Evolutionary conservation across 1,284 basidiomycete species (phyloP), one percentile per base, ranked within the genome.

Genomic region (Mycena sp.): DNA sequence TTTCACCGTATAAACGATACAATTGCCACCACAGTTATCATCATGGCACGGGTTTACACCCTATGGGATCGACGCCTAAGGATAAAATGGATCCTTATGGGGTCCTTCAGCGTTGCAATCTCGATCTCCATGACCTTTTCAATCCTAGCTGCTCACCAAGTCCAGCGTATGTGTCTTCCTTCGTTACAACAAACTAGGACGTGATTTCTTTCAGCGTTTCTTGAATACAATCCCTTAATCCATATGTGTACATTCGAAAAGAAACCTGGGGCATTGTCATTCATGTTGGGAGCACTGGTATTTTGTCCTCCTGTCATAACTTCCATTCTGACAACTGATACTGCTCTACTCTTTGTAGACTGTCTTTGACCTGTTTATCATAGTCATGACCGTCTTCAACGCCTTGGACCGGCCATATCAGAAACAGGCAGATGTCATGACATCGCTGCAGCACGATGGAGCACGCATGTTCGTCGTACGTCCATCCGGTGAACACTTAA

Each of bases 371-470:
- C 14, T 54, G 2, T 61, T 61, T 30, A 48, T 54, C 25, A 60
- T 60, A 23, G 26, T 54, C 16, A 26, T 54, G 41, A 54, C 58
- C 2, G n/a, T 60, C 6, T 26, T 45, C 30, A 60, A 60, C 32
- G 58, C 49, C 2, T 23, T 60, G 2, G 49, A 60, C 23, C 2
- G 43, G 6, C 58, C 58, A 25, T 21, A 54, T 17, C 58, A 53
- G 26, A 53, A 48, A 23, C 58, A 60, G 21, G 58, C 58, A 14
- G 58, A 60, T 7, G 51, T 61, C 19, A 45, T 61, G n/a, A 54
- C 26, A 2, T 6, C 30, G 0, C 46, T 61, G 5, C 50, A 46
- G 35, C 29, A 28, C 12, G 58, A 61, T 17, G 58, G 58, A 12
- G 51, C 58, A 5, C 14, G 14, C n/a, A 38, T 61, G 19, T 61